A percentile compares a stretch with the other conserved stretches of the same genome.
phyloP scores from a whole-genome alignment of 345 rosid species.

The Excoecaria agallocha region DNA sequence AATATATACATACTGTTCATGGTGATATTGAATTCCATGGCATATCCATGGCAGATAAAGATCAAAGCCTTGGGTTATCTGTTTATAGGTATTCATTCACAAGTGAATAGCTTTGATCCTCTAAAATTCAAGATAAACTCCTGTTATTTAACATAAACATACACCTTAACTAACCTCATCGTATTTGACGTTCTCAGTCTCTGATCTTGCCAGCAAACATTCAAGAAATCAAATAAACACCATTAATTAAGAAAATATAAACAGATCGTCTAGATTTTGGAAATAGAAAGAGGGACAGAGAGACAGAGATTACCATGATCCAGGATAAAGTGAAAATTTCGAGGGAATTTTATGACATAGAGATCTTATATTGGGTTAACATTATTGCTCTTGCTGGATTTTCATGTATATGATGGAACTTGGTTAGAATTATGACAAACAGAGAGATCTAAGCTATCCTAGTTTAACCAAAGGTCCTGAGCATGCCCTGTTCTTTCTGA shows the following conservation, averaged over 20 bases:
- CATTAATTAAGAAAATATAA: neutral
- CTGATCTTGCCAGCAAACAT: constrained; percentile 29
- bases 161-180: constrained; percentile 28
- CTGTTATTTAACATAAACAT: constrained; percentile 24
- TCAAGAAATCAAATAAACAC: no score
- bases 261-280: neutral
- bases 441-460: no score
- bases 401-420: no score
- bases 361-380: no score
- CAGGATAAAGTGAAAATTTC: neutral
- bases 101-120: constrained; percentile 67
- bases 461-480: no score
- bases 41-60: constrained; percentile 86
- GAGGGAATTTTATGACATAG: neutral
- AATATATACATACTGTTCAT: constrained; percentile 57
- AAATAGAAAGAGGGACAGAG: neutral
- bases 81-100: constrained; percentile 58
- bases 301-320: constrained; percentile 23
- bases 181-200: constrained; percentile 23
- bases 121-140: constrained; percentile 51
- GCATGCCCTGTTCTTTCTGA: no score
- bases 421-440: no score
- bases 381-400: no score
- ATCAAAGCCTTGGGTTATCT: constrained; percentile 64
- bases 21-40: constrained; percentile 89